Evolutionary conservation across 2,329 filamentous ascomycete species (phyloP).

Genomic region (Colletotrichum simmondsii): DNA sequence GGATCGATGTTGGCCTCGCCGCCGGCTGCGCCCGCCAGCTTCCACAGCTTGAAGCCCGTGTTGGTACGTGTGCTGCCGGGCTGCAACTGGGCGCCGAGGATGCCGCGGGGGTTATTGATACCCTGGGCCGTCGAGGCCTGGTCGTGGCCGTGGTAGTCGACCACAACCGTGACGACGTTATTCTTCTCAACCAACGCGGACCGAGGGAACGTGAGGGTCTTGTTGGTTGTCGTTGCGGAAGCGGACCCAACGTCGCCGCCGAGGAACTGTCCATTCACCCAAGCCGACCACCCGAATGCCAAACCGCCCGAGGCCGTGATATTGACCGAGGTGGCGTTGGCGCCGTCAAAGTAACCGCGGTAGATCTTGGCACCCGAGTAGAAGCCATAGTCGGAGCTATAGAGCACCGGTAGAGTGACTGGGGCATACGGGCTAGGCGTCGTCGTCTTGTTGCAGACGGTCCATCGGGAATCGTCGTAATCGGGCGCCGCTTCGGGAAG

Average conservation of each 20-base stretch:
- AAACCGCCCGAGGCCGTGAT: slow-evolving; percentile 73
- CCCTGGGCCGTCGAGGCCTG: slow-evolving; percentile 72
- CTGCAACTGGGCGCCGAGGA: slow-evolving; percentile 66
- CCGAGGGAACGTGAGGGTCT: slow-evolving; percentile 64
- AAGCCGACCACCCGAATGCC: slow-evolving; percentile 76
- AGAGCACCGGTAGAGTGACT: slow-evolving; percentile 73
- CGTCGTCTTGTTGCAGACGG: slow-evolving; percentile 63
- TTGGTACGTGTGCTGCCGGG: slow-evolving; percentile 46
- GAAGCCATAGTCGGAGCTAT: slow-evolving; percentile 80
- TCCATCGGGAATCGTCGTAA: slow-evolving; percentile 79
- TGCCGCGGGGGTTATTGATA: slow-evolving; percentile 69
- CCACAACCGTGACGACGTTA: slow-evolving; percentile 72
- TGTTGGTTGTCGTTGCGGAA: slow-evolving; percentile 51
- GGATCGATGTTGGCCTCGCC: slow-evolving; percentile 72
- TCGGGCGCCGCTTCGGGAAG: slow-evolving; percentile 73
- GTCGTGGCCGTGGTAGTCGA: slow-evolving; percentile 78
- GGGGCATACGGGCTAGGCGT: slow-evolving; percentile 69
- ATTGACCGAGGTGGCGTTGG: slow-evolving; percentile 68
- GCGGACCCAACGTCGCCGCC: slow-evolving; percentile 70
- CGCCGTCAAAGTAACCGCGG: slow-evolving; percentile 75
- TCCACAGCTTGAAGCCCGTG: slow-evolving; percentile 65
- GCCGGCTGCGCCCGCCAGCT: slow-evolving; percentile 74
- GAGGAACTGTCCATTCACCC: slow-evolving; percentile 72
- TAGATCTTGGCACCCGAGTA: slow-evolving; percentile 76
- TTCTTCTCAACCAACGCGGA: slow-evolving; percentile 60